These are phyloP conservation scores for Hysterangium stoloniferum DNA, from an alignment of 768 basidiomycete species.

Conservation along the genomic window DNA sequence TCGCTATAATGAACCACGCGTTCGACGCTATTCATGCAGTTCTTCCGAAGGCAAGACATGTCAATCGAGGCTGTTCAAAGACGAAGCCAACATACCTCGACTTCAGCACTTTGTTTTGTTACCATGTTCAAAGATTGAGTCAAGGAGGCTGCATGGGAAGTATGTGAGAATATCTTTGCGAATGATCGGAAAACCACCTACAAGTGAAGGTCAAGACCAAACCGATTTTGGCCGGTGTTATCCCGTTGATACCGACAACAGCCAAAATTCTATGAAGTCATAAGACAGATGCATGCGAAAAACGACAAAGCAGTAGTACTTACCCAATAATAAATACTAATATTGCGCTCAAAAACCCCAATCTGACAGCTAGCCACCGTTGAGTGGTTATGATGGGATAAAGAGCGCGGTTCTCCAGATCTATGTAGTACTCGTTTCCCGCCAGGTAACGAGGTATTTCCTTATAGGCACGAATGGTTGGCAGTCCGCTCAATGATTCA, in stretches of 20 bases:
- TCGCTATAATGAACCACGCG: conserved; percentile 51
- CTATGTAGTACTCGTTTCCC: conserved; percentile 59
- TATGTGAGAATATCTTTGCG: not conserved
- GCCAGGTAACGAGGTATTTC: conserved; percentile 51
- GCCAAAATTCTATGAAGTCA: conserved; percentile 21
- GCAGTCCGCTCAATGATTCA: conserved; percentile 64
- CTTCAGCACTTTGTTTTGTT: conserved; percentile 56
- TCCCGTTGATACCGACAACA: conserved; percentile 44
- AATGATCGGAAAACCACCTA: conserved; percentile 18
- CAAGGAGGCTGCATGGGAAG: conserved; percentile 31
- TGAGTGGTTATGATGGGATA: conserved; percentile 61
- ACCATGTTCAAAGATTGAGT: conserved; percentile 47
- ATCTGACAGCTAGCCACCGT: conserved; percentile 64
- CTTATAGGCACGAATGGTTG: conserved; percentile 69
- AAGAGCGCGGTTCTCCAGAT: conserved; percentile 68
- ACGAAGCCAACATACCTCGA: conserved; percentile 38
- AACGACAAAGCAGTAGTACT: not conserved
- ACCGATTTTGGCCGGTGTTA: conserved; percentile 63
- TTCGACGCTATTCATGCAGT: conserved; percentile 62
- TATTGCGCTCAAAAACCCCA: conserved; percentile 61
- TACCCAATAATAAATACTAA: conserved; percentile 44
- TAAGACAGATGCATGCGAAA: not conserved
- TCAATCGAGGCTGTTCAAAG: not conserved
- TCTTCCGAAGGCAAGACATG: conserved; percentile 25
- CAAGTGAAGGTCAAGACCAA: conserved; percentile 63